phyloP scores from a whole-genome alignment of 2,329 filamentous ascomycete species.

The Aspergillus fijiensis region DNA sequence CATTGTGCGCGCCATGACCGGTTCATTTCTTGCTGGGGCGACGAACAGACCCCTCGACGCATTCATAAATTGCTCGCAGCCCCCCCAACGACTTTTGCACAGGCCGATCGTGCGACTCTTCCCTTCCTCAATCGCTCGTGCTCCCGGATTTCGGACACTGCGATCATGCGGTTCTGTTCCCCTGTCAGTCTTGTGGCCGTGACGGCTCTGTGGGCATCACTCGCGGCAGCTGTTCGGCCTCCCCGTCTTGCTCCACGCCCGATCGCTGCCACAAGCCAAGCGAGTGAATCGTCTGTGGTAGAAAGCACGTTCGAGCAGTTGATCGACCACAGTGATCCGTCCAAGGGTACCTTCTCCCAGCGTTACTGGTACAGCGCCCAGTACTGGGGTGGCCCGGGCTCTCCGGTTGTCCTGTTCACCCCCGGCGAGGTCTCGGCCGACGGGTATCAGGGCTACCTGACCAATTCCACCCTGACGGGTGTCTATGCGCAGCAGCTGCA shows the following conservation, averaged over 20 bases:
- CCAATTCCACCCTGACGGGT: slow-evolving; percentile 52
- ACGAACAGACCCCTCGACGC: background rate
- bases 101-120: background rate
- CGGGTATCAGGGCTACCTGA: slow-evolving; percentile 52
- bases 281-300: background rate
- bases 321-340: slow-evolving; percentile 59
- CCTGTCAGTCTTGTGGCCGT: background rate
- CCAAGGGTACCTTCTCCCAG: slow-evolving; percentile 56
- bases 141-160: background rate
- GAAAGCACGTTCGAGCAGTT: slow-evolving; percentile 52
- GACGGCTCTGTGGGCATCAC: background rate
- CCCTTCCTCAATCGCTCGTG: background rate
- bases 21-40: background rate
- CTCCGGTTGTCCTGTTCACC: slow-evolving; percentile 54
- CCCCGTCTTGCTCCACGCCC: slow-evolving; percentile 1
- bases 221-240: background rate
- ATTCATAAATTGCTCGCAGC: background rate
- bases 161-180: background rate
- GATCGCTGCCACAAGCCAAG: background rate
- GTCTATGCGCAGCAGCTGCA: slow-evolving; percentile 53
- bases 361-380: slow-evolving; percentile 55
- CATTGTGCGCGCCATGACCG: background rate
- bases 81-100: background rate
- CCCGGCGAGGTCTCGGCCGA: slow-evolving; percentile 54
- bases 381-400: slow-evolving; percentile 55